Percentiles rank a stretch among this genome's conserved stretches.
Conservation (phyloP, 768 basidiomycete genomes). For the Boletus rex-veris region DNA sequence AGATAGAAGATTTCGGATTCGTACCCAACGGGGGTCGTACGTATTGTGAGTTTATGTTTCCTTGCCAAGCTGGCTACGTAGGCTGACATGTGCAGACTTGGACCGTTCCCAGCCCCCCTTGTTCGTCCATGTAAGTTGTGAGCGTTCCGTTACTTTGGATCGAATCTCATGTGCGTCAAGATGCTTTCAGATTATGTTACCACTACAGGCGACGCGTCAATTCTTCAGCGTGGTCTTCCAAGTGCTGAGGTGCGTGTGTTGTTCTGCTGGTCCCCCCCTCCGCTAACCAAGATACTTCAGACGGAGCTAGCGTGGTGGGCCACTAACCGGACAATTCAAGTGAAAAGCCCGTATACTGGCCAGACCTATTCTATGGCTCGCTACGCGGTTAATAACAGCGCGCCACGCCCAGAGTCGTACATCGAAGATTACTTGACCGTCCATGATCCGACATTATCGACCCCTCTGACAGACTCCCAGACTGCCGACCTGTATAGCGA, state of each 20-base stretch:
- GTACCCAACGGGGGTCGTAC: slow-evolving; percentile 93
- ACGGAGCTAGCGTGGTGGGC: slow-evolving; percentile 83
- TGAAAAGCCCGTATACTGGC: slow-evolving; percentile 70
- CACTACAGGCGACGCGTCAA: slow-evolving; percentile 65
- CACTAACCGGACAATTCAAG: slow-evolving; percentile 62
- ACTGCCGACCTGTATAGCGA: slow-evolving; percentile 74
- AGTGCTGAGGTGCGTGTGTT: slow-evolving; percentile 62
- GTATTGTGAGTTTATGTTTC: slow-evolving; percentile 55
- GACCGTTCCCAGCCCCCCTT: slow-evolving; percentile 92
- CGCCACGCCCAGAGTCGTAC: slow-evolving; percentile 88
- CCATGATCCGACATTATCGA: slow-evolving; percentile 55
- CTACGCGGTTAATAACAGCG: slow-evolving; percentile 78
- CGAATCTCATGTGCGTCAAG: slow-evolving; percentile 33
- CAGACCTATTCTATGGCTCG: slow-evolving; percentile 61
- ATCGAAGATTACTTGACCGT: slow-evolving; percentile 74
- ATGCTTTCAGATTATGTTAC: slow-evolving; percentile 88
- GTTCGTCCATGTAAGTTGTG: slow-evolving; percentile 64
- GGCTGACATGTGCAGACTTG: slow-evolving; percentile 48
- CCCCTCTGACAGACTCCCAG: slow-evolving; percentile 57
- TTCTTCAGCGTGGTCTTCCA: slow-evolving; percentile 78
- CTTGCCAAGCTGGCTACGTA: background rate
- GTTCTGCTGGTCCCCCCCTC: background rate
- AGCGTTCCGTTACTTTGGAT: background rate
- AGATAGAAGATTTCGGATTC: slow-evolving; percentile 80
- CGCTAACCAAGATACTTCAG: slow-evolving; percentile 32